Evolutionary conservation across 1,284 basidiomycete species (phyloP), one percentile per base, ranked within the genome.

Genomic region (Calocybe gambosa): DNA sequence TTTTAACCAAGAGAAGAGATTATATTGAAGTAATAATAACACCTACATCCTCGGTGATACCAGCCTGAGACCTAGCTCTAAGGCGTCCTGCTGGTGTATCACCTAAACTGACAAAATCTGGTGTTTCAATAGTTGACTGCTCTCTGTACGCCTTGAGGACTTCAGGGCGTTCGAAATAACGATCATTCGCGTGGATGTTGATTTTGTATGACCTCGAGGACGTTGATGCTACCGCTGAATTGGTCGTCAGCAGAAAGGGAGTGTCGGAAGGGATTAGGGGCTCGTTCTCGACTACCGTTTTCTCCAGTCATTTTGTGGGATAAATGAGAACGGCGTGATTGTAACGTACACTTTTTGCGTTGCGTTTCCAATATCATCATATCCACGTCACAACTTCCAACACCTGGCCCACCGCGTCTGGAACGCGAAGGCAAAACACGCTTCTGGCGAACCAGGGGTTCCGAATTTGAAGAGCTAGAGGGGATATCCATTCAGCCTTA

Each of bases 281-380:
- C 50, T 84, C 78, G 52, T 77, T 79, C 61, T 88, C 87, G 47
- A 74, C 88, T 92, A 58, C 37, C 45, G 47, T 42, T 54, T 23
- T 28, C 39, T 28, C 38, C 29, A 36, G 15, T 15, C 13, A 15
- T 15, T 16, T 2, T 7, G 15, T 15, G 31, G 31, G 5, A 2
- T n/a, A n/a, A 15, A 28, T 20, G 31, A 26, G 18, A 6, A 28
- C 23, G 34, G 15, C 37, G 41, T 40, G 31, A 41, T 9, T 13
- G 29, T 15, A 36, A 79, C 88, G 62, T 65, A 93, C 90, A 74
- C 71, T 76, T 80, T 58, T 87, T 78, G 63, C 80, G 80, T 57
- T 88, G 75, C 57, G 83, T 85, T 57, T 93, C 89, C 51, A 92
- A 65, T 60, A 94, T 86, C 80, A 90, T 84, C 50, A 82, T 61